Conservation (phyloP, 2,329 filamentous ascomycete species). For the Beauveria scarabaeidicola region DNA sequence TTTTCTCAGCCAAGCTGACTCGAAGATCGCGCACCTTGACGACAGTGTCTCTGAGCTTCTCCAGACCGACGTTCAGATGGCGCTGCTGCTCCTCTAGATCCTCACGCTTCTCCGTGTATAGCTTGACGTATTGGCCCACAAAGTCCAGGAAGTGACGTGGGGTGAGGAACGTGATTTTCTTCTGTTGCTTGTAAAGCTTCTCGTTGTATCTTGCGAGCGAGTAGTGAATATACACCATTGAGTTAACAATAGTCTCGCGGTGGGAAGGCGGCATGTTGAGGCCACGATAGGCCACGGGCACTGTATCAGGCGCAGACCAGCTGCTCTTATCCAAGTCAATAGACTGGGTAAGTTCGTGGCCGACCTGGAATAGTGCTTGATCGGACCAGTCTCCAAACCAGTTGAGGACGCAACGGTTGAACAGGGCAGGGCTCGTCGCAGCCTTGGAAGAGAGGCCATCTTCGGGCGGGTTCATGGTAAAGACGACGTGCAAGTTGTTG, state of each 20-base stretch:
- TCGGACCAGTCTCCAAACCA: conserved; percentile 99
- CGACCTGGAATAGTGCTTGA: conserved; percentile 96
- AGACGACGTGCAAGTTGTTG: conserved; percentile 97
- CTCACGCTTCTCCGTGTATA: conserved; percentile 97
- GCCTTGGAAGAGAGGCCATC: conserved; percentile 92
- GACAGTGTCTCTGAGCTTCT: conserved; percentile 93
- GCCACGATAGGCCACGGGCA: conserved; percentile 85
- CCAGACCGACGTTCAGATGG: conserved; percentile 94
- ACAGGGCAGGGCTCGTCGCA: conserved; percentile 92
- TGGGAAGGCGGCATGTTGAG: conserved; percentile 80
- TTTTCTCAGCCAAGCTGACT: conserved; percentile 87
- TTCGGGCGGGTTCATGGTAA: conserved; percentile 99
- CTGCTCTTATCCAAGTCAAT: conserved; percentile 85
- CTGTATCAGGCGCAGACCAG: conserved; percentile 79
- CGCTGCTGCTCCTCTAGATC: conserved; percentile 97
- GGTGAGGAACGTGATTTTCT: conserved; percentile 85
- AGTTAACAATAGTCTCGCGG: conserved; percentile 86
- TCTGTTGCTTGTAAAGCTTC: conserved; percentile 84
- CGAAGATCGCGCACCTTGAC: conserved; percentile 93
- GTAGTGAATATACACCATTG: conserved; percentile 98
- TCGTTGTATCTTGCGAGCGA: conserved; percentile 85
- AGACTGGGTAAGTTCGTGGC: conserved; percentile 89
- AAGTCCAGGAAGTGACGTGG: conserved; percentile 97
- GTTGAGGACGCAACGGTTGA: conserved; percentile 99
- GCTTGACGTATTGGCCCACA: conserved; percentile 90